Percentiles rank a stretch among this genome's conserved stretches.
These are phyloP conservation scores for Suillus brevipes DNA, from an alignment of 768 basidiomycete species.

Conservation along the genomic window DNA sequence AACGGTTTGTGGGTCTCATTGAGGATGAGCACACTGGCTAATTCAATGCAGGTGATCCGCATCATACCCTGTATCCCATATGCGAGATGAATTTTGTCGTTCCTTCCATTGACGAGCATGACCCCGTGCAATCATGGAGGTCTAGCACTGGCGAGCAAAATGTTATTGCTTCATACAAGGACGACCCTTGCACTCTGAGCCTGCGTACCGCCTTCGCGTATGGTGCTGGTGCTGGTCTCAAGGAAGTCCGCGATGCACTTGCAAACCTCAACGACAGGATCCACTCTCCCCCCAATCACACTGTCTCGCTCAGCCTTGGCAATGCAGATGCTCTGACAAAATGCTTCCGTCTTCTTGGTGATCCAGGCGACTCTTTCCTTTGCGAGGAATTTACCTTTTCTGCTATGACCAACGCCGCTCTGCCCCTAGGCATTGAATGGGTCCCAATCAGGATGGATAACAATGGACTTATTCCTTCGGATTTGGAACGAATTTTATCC, in stretches of 20 bases:
- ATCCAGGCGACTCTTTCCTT: constrained; percentile 44
- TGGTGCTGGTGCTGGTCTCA: constrained; percentile 36
- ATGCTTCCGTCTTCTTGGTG: constrained; percentile 41
- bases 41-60: constrained; percentile 31
- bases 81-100: constrained; percentile 36
- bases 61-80: constrained; percentile 34
- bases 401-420: constrained; percentile 42
- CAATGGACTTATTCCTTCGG: constrained; percentile 49
- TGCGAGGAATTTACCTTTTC: constrained; percentile 46
- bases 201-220: constrained; percentile 40
- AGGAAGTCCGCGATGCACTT: constrained; percentile 34
- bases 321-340: constrained; percentile 45
- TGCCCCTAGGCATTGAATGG: constrained; percentile 42
- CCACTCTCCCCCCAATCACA: constrained; percentile 34
- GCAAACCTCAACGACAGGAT: constrained; percentile 36
- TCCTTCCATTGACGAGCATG: constrained; percentile 28
- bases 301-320: constrained; percentile 38
- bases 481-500: constrained; percentile 43
- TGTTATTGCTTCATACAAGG: constrained; percentile 30
- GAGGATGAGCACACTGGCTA: neutral
- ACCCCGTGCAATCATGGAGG: constrained; percentile 34
- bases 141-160: constrained; percentile 28
- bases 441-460: constrained; percentile 49
- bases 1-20: constrained; percentile 26
- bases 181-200: constrained; percentile 29